Evolutionary conservation across 257 asterid species (phyloP).

Genomic region (Petrea volubilis): DNA sequence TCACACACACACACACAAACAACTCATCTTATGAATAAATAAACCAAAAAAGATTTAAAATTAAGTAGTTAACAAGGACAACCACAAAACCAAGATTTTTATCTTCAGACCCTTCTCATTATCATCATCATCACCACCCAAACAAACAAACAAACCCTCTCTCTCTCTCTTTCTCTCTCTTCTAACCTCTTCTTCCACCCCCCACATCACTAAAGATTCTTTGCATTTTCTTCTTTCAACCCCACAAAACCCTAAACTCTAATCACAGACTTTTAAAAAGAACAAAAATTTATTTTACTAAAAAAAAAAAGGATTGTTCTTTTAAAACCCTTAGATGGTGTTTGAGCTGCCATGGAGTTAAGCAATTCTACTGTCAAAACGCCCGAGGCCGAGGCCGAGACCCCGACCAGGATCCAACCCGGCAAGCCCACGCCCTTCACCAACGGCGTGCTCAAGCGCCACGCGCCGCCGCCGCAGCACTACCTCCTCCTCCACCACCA

Average conservation of each 20-base stretch:
- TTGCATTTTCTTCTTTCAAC: conserved; percentile 20
- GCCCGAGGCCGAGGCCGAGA: conserved; percentile 38
- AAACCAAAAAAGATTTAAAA: conserved; percentile 6
- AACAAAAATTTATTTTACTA: no score
- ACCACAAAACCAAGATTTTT: conserved; percentile 34
- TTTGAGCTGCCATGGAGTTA: conserved; percentile 35
- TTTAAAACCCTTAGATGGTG: conserved; percentile 2
- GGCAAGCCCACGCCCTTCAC: conserved; percentile 12
- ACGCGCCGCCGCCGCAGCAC: conserved; percentile 46
- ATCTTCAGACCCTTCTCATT: conserved; percentile 15
- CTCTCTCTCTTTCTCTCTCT: background rate
- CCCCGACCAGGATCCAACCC: conserved; percentile 37
- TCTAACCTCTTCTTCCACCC: background rate
- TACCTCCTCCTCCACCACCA: conserved; percentile 19
- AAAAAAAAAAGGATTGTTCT: background rate
- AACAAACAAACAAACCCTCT: background rate
- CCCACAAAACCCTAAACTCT: conserved; percentile 24
- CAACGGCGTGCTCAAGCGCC: conserved; percentile 56
- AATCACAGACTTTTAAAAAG: conserved; percentile 20
- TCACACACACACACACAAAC: no score
- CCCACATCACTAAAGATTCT: conserved; percentile 34
- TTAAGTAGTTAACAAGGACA: conserved; percentile 33
- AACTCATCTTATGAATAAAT: conserved; percentile 14
- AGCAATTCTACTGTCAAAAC: conserved; percentile 40
- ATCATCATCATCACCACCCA: conserved; percentile 27